Conservation (phyloP, 257 asterid species). For the Cordia subcordata region DNA sequence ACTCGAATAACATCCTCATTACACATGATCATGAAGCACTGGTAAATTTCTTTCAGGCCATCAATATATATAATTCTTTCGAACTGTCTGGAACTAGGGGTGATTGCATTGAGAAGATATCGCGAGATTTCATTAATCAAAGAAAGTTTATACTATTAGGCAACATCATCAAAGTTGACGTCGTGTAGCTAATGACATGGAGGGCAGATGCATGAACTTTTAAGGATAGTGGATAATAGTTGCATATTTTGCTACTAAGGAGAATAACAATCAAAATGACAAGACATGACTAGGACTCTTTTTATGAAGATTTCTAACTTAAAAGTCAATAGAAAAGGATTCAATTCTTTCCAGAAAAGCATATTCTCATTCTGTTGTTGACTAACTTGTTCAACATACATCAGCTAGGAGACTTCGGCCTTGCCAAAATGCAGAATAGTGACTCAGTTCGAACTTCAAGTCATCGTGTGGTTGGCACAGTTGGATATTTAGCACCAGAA, state of each 20-base stretch:
- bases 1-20: slow-evolving; percentile 66
- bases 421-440: slow-evolving; percentile 51
- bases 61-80: not conserved
- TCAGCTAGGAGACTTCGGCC: slow-evolving; percentile 79
- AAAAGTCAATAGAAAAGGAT: no score
- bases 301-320: no score
- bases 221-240: no score
- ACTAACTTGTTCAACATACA: not conserved
- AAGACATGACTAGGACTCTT: no score
- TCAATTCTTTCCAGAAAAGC: not conserved
- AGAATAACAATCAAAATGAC: no score
- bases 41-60: slow-evolving; percentile 25
- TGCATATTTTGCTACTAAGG: no score
- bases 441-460: slow-evolving; percentile 24
- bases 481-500: slow-evolving; percentile 79
- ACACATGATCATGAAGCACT: slow-evolving; percentile 70
- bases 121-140: no score
- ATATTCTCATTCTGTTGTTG: not conserved
- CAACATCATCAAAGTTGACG: no score
- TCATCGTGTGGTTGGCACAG: slow-evolving; percentile 58
- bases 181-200: no score
- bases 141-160: no score
- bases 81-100: not conserved
- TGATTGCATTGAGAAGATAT: not conserved
- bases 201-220: no score